These are phyloP conservation scores for Aspergillus ibericus DNA, from an alignment of 2,329 filamentous ascomycete species.

Conservation along the genomic window DNA sequence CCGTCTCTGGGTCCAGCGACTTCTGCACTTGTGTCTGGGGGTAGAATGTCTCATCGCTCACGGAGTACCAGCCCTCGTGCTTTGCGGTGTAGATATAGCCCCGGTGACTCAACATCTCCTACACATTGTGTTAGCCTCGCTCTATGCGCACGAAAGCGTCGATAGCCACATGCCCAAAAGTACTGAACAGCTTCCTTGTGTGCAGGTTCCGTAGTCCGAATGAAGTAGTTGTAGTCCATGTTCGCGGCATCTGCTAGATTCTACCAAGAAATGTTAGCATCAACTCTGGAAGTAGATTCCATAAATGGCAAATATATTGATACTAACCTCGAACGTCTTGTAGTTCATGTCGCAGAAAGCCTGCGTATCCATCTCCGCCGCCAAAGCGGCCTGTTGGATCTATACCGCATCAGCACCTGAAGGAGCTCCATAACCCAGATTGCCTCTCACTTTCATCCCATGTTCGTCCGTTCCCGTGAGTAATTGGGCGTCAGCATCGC, in stretches of 20 bases:
- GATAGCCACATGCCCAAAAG: constrained; percentile 65
- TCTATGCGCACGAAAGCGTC: background rate
- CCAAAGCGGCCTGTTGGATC: constrained; percentile 80
- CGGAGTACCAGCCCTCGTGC: constrained; percentile 94
- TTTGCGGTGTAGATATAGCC: constrained; percentile 80
- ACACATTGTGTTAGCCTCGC: constrained; percentile 4
- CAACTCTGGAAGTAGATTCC: background rate
- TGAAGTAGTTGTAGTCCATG: constrained; percentile 80
- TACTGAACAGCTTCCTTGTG: constrained; percentile 84
- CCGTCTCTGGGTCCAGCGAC: constrained; percentile 74
- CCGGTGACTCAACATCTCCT: constrained; percentile 69
- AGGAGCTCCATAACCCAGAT: background rate
- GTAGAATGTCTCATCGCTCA: constrained; percentile 96
- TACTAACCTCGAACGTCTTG: constrained; percentile 66
- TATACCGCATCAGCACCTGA: constrained; percentile 20
- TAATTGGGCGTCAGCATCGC: constrained; percentile 65
- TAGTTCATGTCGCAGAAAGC: constrained; percentile 87
- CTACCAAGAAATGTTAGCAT: constrained; percentile 30
- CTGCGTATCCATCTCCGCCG: constrained; percentile 70
- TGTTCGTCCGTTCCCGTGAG: constrained; percentile 96
- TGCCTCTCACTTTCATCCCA: constrained; percentile 74
- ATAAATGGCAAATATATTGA: background rate
- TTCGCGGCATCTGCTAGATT: constrained; percentile 68
- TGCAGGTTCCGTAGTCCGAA: constrained; percentile 81
- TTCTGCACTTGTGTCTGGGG: constrained; percentile 72